These are phyloP conservation scores for Collybia nuda DNA, from an alignment of 768 basidiomycete genomes.

Conservation along the genomic window DNA sequence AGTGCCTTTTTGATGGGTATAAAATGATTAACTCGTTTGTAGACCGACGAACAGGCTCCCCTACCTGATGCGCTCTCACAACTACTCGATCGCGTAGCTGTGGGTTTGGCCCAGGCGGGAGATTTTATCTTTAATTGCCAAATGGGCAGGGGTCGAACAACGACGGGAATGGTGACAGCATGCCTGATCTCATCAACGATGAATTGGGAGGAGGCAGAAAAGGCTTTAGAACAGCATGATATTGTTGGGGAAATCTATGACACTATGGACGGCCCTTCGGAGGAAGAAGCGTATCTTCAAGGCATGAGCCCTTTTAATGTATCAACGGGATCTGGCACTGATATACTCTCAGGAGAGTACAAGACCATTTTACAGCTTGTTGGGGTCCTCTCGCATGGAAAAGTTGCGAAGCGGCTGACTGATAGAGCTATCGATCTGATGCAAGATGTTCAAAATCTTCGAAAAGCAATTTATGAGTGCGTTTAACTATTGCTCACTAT, in stretches of 20 bases:
- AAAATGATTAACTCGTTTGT: constrained; percentile 5
- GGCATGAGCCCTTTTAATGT: constrained; percentile 39
- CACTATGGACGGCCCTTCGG: constrained; percentile 77
- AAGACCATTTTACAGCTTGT: constrained; percentile 95
- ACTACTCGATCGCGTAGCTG: constrained; percentile 71
- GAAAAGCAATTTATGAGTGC: constrained; percentile 94
- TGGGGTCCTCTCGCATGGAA: constrained; percentile 88
- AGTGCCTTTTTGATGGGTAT: constrained; percentile 24
- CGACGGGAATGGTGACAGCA: constrained; percentile 93
- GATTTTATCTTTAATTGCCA: constrained; percentile 97
- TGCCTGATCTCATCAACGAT: constrained; percentile 79
- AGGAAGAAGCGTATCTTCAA: constrained; percentile 87
- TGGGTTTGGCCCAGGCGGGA: constrained; percentile 55
- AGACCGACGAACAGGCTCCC: constrained; percentile 98
- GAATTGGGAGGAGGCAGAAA: constrained; percentile 53
- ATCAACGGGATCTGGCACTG: not conserved
- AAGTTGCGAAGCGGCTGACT: constrained; percentile 86
- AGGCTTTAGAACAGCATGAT: constrained; percentile 34
- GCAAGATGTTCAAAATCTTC: constrained; percentile 96
- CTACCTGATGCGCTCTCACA: constrained; percentile 83
- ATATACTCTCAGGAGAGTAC: constrained; percentile 75
- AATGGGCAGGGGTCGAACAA: constrained; percentile 90
- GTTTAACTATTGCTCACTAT: constrained; percentile 24
- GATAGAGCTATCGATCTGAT: constrained; percentile 89
- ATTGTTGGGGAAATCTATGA: constrained; percentile 49